Evolutionary conservation across 805 yeast species (phyloP), one percentile per base, ranked within the genome.

Genomic region (Saturnispora diversa): DNA sequence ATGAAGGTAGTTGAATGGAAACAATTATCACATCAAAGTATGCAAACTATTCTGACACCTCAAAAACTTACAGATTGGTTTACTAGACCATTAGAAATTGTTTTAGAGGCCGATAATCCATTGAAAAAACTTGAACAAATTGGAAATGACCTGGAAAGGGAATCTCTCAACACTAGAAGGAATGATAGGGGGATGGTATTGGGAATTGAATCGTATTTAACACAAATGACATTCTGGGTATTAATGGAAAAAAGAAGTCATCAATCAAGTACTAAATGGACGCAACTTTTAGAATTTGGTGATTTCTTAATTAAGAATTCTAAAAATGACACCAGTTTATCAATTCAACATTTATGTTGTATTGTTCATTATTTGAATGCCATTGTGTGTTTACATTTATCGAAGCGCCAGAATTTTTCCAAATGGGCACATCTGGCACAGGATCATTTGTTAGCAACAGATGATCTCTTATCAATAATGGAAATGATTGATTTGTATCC

Each of bases 1-100:
- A 37, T 37, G 40, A 37, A 29, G 20, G 34, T 30, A 13, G 15
- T 37, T 7, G 40, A 30, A 29, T 36, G 39, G 39, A 36, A 36
- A 28, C 39, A 36, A 12, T 20, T 36, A 4, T 36, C 39, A 8
- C 39, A 36, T 27, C 39, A 36, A 12, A 36, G 20, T 17, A 27
- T 36, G 32, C 39, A 36, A 19, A 8, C 13, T 16, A 28, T 21
- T n/a, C 21, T 36, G 16, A 13, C 29, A 2, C 24, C 11, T 8
- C 23, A 22, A 17, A 21, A 16, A 12, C 19, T 36, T 12, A 12
- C 21, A 5, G 31, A 29, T 7, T 37, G 40, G 40, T 37, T 37
- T 37, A 37, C 29, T 5, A 29, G 9, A 24, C 40, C 40, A 11
- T 30, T 37, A 11, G 40, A 37, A 7, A 21, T 30, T 28, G 15